Evolutionary conservation across 495 filamentous ascomycete genomes (phyloP).

Genomic region (Xylaria sp.): DNA sequence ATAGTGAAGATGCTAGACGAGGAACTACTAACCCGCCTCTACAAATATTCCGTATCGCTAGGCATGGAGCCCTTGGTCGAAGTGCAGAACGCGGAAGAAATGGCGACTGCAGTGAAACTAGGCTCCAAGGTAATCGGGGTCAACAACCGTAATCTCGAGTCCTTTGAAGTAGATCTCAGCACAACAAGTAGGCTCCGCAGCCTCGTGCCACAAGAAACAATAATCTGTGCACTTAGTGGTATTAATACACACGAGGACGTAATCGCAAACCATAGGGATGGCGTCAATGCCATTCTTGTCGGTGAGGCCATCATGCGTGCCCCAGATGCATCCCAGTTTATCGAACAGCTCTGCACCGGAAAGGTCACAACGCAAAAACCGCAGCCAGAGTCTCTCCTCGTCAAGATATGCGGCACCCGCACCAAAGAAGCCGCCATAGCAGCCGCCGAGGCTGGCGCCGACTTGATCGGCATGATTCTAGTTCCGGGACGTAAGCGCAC

Average conservation of each 20-base stretch:
- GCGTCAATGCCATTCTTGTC: conserved; percentile 91
- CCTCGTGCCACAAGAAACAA: conserved; percentile 82
- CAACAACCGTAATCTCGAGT: conserved; percentile 95
- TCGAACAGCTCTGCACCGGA: conserved; percentile 77
- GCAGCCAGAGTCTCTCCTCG: conserved; percentile 59
- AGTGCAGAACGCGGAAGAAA: conserved; percentile 93
- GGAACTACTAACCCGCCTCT: conserved; percentile 76
- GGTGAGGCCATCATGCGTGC: conserved; percentile 97
- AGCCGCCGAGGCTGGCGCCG: conserved; percentile 87
- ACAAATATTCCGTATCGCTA: conserved; percentile 84
- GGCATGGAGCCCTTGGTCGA: conserved; percentile 99
- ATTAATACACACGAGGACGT: conserved; percentile 94
- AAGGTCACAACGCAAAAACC: conserved; percentile 39
- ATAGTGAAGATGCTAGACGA: conserved; percentile 98
- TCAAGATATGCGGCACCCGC: conserved; percentile 97
- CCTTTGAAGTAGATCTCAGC: conserved; percentile 93
- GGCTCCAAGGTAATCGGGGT: conserved; percentile 96
- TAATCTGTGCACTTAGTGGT: conserved; percentile 93
- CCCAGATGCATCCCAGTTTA: conserved; percentile 76
- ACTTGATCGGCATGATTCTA: conserved; percentile 91
- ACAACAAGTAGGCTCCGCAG: conserved; percentile 91
- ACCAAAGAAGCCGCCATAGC: conserved; percentile 78
- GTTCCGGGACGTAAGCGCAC: conserved; percentile 80
- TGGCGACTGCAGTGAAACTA: conserved; percentile 83
- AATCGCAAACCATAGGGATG: conserved; percentile 82